A percentile compares a stretch with the other conserved stretches of the same genome.
Conservation (phyloP, 2,329 filamentous ascomycete species). For the Blumeria graminis region DNA sequence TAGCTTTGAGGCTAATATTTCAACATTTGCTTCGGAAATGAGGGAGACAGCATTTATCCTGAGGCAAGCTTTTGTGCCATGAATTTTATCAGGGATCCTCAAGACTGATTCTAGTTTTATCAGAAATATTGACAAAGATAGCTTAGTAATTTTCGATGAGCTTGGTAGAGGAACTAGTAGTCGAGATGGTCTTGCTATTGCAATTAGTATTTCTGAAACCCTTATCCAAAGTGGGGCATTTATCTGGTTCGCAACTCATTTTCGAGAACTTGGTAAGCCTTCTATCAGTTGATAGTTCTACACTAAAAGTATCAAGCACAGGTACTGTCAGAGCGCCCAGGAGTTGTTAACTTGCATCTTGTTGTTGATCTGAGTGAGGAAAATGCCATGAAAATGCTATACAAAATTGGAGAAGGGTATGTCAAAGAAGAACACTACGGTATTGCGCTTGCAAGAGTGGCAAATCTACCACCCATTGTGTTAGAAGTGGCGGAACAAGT, state of each 20-base stretch:
- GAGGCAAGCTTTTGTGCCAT: constrained; percentile 17
- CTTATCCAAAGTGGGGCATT: constrained; percentile 55
- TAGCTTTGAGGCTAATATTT: constrained; percentile 71
- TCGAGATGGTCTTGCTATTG: constrained; percentile 68
- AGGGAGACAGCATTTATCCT: constrained; percentile 85
- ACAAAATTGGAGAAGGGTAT: constrained; percentile 52
- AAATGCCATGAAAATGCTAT: constrained; percentile 60
- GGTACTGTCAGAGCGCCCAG: constrained; percentile 48
- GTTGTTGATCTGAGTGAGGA: constrained; percentile 36
- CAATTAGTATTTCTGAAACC: constrained; percentile 72
- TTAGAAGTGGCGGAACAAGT: constrained; percentile 44
- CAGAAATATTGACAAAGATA: constrained; percentile 50
- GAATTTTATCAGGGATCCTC: not conserved
- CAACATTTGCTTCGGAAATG: constrained; percentile 89
- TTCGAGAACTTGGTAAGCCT: constrained; percentile 41
- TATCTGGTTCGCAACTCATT: constrained; percentile 90
- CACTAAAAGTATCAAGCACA: constrained; percentile 23
- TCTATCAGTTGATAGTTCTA: not conserved
- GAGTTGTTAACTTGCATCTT: constrained; percentile 66
- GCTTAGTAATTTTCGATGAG: constrained; percentile 72
- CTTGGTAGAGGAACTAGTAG: constrained; percentile 79
- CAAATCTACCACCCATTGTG: constrained; percentile 45
- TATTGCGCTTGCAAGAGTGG: constrained; percentile 50
- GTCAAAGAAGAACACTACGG: constrained; percentile 58
- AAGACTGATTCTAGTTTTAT: no score